Base-by-base conservation (phyloP, 805 yeast genomes). In the Cyberlindnera mississippiensis region DNA sequence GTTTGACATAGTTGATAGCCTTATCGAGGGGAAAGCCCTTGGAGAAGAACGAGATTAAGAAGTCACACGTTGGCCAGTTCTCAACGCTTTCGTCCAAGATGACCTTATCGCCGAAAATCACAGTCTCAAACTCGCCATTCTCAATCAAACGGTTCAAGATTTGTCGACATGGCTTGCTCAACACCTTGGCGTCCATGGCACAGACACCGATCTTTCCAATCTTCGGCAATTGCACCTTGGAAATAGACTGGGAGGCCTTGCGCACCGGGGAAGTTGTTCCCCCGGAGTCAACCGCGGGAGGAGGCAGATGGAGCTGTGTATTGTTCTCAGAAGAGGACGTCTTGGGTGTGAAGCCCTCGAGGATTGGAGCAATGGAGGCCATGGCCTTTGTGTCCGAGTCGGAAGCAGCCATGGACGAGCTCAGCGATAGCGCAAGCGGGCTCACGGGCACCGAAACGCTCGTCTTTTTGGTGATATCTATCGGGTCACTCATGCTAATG, bases 31-130 rank as follows among this genome's bases (percentile, higher is more conserved):
- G 99, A 66, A 93, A 93, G 0, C 99, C 99, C 24, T 80, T 78
- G n/a, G 96, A 85, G 63, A 93, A 93, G 64, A 93, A 93, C 51
- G 91, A 82, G 47, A 93, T 86, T 48, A 93, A 71, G 57, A 88
- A 93, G 61, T 93, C 99, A 68, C 99, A 93, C 28, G 96, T 88
- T 29, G 99, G 99, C 99, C 99, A 93, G 61, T 89, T 88, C 66
- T 93, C 98, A 45, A 93, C 77, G 13, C 75, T 68, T 66, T 95
- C 99, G 63, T 93, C 99, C 42, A 93, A 66, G 38, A 93, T 91
- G 18, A 89, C 97, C 64, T 93, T 93, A 62, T 93, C 99, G 45
- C 98, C 98, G 68, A 93, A 93, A 41, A 93, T 89, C 15, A 93
- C 85, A 0, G 98, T 88, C 58, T 93, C 98, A 61, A 93, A 93